Evolutionary conservation across 768 basidiomycete genomes (phyloP).

Genomic region (Phaeotremella skinneri): DNA sequence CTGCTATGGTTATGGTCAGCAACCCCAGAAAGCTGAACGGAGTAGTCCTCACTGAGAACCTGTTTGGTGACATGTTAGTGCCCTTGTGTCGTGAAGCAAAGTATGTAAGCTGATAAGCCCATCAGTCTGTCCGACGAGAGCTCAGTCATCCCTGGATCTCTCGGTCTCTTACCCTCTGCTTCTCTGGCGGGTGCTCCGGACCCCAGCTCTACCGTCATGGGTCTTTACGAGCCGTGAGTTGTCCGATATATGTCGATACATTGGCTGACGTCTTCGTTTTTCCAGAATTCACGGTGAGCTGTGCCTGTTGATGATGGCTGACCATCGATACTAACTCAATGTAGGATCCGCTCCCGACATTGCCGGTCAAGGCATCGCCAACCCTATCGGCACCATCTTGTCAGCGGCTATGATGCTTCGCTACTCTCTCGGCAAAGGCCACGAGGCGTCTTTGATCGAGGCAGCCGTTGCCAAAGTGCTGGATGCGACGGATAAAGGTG

Average conservation of each 20-base stretch:
- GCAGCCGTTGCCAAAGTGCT: conserved; percentile 84
- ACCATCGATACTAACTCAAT: background rate
- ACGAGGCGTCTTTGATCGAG: conserved; percentile 81
- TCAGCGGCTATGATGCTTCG: conserved; percentile 89
- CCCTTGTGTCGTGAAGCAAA: background rate
- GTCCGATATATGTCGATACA: too few relatives aligned
- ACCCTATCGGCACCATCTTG: conserved; percentile 91
- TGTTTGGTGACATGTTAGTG: conserved; percentile 94
- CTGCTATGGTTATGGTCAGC: conserved; percentile 90
- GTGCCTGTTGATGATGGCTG: background rate
- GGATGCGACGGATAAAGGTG: conserved; percentile 67
- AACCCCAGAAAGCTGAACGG: conserved; percentile 92
- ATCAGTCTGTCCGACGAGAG: conserved; percentile 88
- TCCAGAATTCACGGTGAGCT: conserved; percentile 22
- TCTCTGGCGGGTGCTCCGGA: conserved; percentile 86
- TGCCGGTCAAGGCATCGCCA: conserved; percentile 88
- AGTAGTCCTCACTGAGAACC: conserved; percentile 88
- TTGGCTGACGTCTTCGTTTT: background rate
- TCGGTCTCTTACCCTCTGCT: conserved; percentile 92
- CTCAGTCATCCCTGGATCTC: conserved; percentile 95
- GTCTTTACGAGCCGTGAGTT: conserved; percentile 80
- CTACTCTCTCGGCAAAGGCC: conserved; percentile 87
- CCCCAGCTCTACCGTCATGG: conserved; percentile 71
- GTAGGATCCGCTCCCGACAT: conserved; percentile 87
- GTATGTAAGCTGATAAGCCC: conserved; percentile 10